Conservation (phyloP, 2,329 filamentous ascomycete species). For the Capronia americana region DNA sequence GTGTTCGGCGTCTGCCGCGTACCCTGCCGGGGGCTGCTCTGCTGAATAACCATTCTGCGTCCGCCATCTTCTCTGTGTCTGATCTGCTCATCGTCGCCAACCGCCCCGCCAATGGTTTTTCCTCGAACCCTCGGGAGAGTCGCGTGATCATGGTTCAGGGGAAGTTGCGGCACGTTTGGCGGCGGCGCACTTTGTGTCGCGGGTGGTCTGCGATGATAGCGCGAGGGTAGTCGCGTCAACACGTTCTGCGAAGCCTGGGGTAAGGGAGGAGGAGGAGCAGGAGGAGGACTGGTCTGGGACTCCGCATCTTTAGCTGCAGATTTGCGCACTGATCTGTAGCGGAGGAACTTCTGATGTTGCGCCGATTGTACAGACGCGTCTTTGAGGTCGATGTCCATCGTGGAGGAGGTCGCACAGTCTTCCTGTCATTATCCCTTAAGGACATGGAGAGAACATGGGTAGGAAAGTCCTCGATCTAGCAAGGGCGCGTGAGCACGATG, state of each 20-base stretch:
- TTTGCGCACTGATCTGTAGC: constrained; percentile 64
- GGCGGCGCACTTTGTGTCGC: constrained; percentile 5
- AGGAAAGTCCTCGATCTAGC: background rate
- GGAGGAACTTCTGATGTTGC: constrained; percentile 56
- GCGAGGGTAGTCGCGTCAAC: constrained; percentile 31
- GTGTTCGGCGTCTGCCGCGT: constrained; percentile 5
- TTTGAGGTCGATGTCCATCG: constrained; percentile 19
- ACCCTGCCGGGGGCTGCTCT: background rate
- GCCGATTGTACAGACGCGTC: constrained; percentile 15
- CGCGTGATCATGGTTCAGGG: constrained; percentile 1
- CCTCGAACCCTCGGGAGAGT: constrained; percentile 10
- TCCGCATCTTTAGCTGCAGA: constrained; percentile 40
- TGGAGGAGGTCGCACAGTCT: background rate
- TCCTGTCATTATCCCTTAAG: background rate
- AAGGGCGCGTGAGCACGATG: constrained; percentile 7
- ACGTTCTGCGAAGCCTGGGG: constrained; percentile 20
- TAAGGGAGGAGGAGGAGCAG: constrained; percentile 14
- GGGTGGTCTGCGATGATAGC: constrained; percentile 29
- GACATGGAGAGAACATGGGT: background rate
- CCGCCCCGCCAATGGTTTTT: background rate
- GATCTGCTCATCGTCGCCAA: background rate
- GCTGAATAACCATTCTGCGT: constrained; percentile 18
- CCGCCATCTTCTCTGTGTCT: background rate
- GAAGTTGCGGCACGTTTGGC: constrained; percentile 2
- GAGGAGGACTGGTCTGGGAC: constrained; percentile 9